Evolutionary conservation across 441 rosid species (phyloP).

Genomic region (Populus trichocarpa): DNA sequence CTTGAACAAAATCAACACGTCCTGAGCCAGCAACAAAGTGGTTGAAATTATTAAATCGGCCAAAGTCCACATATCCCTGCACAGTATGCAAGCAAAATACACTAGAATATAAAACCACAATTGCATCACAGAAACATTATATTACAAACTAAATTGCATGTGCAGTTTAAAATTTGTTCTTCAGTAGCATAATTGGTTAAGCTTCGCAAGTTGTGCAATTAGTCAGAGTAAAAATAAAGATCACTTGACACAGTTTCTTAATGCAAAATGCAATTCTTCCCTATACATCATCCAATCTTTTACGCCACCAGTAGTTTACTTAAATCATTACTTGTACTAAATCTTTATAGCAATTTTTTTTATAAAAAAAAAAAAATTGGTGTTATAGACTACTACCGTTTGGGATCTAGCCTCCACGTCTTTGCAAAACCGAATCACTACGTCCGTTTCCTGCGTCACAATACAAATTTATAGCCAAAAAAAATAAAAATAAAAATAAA

Average conservation of each 20-base stretch:
- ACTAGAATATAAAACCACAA: not conserved
- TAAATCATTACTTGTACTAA: not conserved
- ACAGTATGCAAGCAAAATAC: conserved; percentile 13
- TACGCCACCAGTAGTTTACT: not conserved
- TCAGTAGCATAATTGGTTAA: not conserved
- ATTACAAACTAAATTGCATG: not conserved
- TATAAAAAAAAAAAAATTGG: conserved; percentile 19
- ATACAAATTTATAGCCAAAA: not conserved
- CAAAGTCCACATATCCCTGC: conserved; percentile 93
- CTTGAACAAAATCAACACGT: conserved; percentile 65
- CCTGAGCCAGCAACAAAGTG: conserved; percentile 64
- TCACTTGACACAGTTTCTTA: not conserved
- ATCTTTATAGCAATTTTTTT: too few species aligned
- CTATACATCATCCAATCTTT: not conserved
- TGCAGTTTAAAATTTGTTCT: not conserved
- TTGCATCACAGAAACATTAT: not conserved
- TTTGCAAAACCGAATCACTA: conserved; percentile 84
- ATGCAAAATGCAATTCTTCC: not conserved
- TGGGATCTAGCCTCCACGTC: conserved; percentile 87
- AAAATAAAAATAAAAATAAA: conserved; percentile 3
- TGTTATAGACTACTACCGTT: conserved; percentile 48
- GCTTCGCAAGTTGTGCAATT: not conserved
- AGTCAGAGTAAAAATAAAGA: not conserved
- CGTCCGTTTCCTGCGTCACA: conserved; percentile 55
- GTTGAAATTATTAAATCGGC: conserved; percentile 60